Evolutionary conservation across 192 early-diverging fungal species (phyloP).

Genomic region (Backusella mclennaniae): DNA sequence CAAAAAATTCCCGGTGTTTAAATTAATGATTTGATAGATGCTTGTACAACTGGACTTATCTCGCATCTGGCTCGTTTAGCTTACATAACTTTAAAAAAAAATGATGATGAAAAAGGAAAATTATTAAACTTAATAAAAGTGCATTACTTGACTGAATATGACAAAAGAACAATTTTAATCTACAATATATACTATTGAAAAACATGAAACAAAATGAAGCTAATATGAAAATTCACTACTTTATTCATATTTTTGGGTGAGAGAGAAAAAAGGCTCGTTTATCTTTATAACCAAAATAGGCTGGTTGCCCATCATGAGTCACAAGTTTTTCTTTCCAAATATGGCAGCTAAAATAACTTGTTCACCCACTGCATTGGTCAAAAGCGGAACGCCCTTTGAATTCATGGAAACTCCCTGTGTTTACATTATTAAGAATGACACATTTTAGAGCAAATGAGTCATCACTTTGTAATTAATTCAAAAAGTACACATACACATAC

Average conservation of each 20-base stretch:
- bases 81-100: constrained; percentile 2
- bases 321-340: background rate
- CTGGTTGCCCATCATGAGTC: constrained; percentile 5
- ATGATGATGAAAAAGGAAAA: background rate
- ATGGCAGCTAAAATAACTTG: background rate
- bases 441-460: background rate
- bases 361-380: background rate
- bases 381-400: constrained; percentile 1
- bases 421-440: constrained; percentile 6
- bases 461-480: background rate
- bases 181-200: background rate
- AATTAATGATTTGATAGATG: constrained; percentile 7
- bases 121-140: background rate
- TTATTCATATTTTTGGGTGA: background rate
- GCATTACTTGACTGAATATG: background rate
- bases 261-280: background rate
- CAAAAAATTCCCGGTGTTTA: background rate
- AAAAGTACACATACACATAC: background rate
- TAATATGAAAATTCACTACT: background rate
- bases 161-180: background rate
- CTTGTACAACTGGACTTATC: background rate
- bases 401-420: background rate
- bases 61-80: background rate
- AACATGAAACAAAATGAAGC: background rate
- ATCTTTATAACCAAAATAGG: background rate